Evolutionary conservation across 2,329 filamentous ascomycete species (phyloP).

Genomic region (Colletotrichum costaricense): DNA sequence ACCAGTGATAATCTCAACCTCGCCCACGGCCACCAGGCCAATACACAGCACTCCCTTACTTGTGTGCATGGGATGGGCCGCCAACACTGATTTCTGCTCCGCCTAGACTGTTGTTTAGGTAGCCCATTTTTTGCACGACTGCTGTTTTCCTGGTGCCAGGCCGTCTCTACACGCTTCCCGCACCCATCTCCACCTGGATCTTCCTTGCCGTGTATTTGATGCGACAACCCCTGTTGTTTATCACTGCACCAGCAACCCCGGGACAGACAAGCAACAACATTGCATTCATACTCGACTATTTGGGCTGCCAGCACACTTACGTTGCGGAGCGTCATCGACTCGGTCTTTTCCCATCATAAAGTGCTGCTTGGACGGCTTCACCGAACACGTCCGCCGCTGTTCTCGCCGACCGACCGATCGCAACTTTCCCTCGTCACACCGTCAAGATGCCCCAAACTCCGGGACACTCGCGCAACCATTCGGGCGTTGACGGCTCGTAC

Average conservation of each 20-base stretch:
- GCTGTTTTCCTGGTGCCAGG: neutral
- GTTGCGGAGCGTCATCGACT: slow-evolving; percentile 10
- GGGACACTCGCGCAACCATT: slow-evolving; percentile 69
- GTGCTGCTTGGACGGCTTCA: slow-evolving; percentile 2
- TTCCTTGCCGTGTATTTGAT: slow-evolving; percentile 37
- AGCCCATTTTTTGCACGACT: slow-evolving; percentile 14
- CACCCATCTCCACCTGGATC: slow-evolving; percentile 23
- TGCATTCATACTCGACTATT: slow-evolving; percentile 1
- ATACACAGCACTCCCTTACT: neutral
- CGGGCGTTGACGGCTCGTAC: slow-evolving; percentile 58
- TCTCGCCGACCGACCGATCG: neutral
- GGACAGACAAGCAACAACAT: slow-evolving; percentile 30
- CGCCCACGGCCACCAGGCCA: neutral
- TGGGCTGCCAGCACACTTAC: slow-evolving; percentile 18
- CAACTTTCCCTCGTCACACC: neutral
- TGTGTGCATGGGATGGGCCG: neutral
- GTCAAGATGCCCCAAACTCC: slow-evolving; percentile 63
- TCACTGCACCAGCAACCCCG: slow-evolving; percentile 36
- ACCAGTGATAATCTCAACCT: slow-evolving; percentile 9
- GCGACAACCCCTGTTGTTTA: slow-evolving; percentile 34
- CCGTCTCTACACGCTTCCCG: neutral
- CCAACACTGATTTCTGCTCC: slow-evolving; percentile 6
- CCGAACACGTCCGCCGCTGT: neutral
- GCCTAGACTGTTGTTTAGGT: neutral
- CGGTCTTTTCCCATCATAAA: slow-evolving; percentile 7